phyloP scores from a whole-genome alignment of 164 flowering plant genomes.

The Chimonanthus praecox region DNA sequence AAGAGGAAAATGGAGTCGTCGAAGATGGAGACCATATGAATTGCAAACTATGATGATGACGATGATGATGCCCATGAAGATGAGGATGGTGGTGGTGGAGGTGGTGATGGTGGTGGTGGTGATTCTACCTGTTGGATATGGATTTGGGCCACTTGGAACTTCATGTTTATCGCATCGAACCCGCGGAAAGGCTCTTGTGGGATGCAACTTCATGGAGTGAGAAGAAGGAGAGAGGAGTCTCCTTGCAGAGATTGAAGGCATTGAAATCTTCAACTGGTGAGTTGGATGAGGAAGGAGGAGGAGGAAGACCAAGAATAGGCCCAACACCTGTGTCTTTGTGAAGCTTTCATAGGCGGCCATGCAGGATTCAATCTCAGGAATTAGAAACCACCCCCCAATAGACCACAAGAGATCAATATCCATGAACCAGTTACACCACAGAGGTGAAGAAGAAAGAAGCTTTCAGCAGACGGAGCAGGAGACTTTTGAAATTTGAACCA shows the following conservation, averaged over 20 bases:
- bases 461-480: conserved; percentile 31
- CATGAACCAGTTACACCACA: conserved; percentile 57
- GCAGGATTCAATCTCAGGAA: conserved; percentile 36
- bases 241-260: conserved; percentile 14
- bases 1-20: not conserved
- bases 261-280: conserved; percentile 15
- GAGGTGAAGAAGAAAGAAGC: conserved; percentile 20
- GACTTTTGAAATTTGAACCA: conserved; percentile 37
- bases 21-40: too few relatives aligned
- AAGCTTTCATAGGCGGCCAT: conserved; percentile 48
- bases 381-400: conserved; percentile 63
- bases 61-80: not conserved
- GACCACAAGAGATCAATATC: conserved; percentile 74
- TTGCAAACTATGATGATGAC: not conserved
- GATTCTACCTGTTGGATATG: conserved; percentile 39
- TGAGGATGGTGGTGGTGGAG: not conserved
- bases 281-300: conserved; percentile 33
- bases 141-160: conserved; percentile 90
- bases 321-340: conserved; percentile 27
- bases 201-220: conserved; percentile 12
- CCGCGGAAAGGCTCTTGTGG: conserved; percentile 8
- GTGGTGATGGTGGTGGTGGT: not conserved
- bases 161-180: conserved; percentile 59
- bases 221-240: conserved; percentile 23
- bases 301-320: conserved; percentile 26